Conservation (phyloP, 2,329 filamentous ascomycete genomes). For the Ophiostoma quercus region DNA sequence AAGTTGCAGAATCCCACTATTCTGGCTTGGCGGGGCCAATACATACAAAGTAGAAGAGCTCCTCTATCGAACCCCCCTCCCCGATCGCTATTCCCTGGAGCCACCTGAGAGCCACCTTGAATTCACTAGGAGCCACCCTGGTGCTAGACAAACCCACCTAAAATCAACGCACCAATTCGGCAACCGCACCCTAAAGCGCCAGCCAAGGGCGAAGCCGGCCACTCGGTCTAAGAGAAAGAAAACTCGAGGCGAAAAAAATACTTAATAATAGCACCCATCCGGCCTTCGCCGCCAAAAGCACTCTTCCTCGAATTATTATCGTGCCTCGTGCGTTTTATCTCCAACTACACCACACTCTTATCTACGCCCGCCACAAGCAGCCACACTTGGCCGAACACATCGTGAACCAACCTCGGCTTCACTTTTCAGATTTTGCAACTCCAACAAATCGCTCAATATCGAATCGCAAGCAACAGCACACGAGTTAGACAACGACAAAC, state of each 20-base stretch:
- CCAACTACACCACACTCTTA: constrained; percentile 1
- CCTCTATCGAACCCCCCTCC: constrained; percentile 16
- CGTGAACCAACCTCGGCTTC: constrained; percentile 9
- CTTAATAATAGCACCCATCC: constrained; percentile 26
- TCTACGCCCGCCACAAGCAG: constrained; percentile 9
- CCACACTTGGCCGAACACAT: not conserved
- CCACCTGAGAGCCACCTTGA: constrained; percentile 13
- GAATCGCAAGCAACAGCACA: not conserved
- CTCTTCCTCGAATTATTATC: constrained; percentile 22
- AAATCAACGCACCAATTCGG: constrained; percentile 27
- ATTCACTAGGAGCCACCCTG: not conserved
- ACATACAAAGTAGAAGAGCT: constrained; percentile 11
- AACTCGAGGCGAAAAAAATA: constrained; percentile 22
- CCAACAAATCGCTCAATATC: constrained; percentile 3
- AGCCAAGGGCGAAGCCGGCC: constrained; percentile 27
- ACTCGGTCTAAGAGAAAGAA: constrained; percentile 15
- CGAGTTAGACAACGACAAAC: not conserved
- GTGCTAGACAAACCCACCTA: constrained; percentile 12
- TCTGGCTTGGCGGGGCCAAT: constrained; percentile 25
- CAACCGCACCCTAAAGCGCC: constrained; percentile 19
- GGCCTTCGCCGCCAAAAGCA: constrained; percentile 23
- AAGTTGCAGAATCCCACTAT: constrained; percentile 20
- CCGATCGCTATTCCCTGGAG: constrained; percentile 11
- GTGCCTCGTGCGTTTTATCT: constrained; percentile 12
- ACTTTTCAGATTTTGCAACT: not conserved